These are phyloP conservation scores for Saturnispora bothae DNA, from an alignment of 805 yeast species.

Conservation along the genomic window DNA sequence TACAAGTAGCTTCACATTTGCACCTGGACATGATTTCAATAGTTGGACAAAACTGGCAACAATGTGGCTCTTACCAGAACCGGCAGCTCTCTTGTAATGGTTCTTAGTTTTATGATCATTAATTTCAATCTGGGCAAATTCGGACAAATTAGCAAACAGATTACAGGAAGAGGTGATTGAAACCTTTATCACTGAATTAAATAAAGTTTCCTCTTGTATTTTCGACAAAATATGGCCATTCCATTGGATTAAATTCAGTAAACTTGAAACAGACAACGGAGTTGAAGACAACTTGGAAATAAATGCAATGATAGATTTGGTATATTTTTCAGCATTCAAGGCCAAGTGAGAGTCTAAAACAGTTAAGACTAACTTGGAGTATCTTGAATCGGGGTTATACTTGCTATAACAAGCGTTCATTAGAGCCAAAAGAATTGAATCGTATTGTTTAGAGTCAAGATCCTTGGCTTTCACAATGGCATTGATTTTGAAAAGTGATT, in stretches of 20 bases:
- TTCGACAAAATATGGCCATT: constrained; percentile 28
- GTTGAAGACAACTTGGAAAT: constrained; percentile 26
- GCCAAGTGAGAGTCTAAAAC: constrained; percentile 31
- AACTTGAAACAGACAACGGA: constrained; percentile 43
- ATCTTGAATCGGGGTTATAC: constrained; percentile 38
- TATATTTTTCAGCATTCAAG: constrained; percentile 24
- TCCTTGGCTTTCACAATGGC: constrained; percentile 19
- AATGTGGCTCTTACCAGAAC: constrained; percentile 25
- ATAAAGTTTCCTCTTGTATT: constrained; percentile 16
- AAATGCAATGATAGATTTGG: constrained; percentile 29
- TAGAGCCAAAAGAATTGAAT: constrained; percentile 27
- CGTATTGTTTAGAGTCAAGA: constrained; percentile 17
- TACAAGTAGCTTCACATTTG: constrained; percentile 4
- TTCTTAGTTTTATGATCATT: constrained; percentile 23
- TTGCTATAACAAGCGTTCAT: constrained; percentile 36
- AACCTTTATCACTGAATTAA: constrained; percentile 15
- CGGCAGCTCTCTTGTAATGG: constrained; percentile 32
- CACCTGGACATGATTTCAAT: constrained; percentile 14
- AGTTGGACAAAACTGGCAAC: constrained; percentile 15
- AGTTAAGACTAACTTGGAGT: constrained; percentile 28
- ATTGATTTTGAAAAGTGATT: constrained; percentile 26
- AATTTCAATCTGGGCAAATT: constrained; percentile 15
- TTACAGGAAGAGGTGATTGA: constrained; percentile 26
- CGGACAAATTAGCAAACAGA: constrained; percentile 26
- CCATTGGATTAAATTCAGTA: constrained; percentile 53